Evolutionary conservation across 805 yeast genomes (phyloP), one percentile per base, ranked within the genome.

Genomic region (Ogataea pilisensis): DNA sequence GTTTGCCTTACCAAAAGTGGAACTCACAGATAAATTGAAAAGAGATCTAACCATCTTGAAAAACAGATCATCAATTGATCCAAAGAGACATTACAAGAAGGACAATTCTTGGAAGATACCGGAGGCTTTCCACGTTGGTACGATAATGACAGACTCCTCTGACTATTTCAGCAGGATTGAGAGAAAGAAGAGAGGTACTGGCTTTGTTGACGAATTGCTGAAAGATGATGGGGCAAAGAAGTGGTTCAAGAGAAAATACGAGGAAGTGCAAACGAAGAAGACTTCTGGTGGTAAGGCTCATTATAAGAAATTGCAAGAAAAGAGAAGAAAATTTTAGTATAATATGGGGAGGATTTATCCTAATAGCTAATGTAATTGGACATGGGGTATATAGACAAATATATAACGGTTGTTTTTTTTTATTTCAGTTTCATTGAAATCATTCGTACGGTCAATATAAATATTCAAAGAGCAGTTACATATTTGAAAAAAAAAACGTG

Each of bases 51-150:
- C 79, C 55, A 65, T 93, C 13, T 70, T 93, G 44, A 82, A 87
- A 56, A 86, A 91, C 67, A 79, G 99, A 64, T 83, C 85, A 41
- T 96, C 89, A 8, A 71, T 93, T 46, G 98, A 93, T 59, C 98
- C 97, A 7, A 93, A 93, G 65, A 76, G 97, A 53, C 96, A 88
- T 64, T 93, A 93, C 65, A 88, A 86, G 64, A 87, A 86, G 60
- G 93, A 84, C 44, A 80, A 71, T 73, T 7, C 91, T n/a, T 95
- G 34, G 86, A 85, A 54, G 33, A 38, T 46, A 3, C 54, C 65
- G 3, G 64, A 59, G 35, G 78, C 72, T 49, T 89, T 93, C 60
- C 93, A 91, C 43, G 76, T 85, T 52, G 99, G 99, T 13, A 89
- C 96, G 0, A 76, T 93, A 28, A 64, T 90, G 20, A 93, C 85